A percentile compares a stretch with the other conserved stretches of the same genome.
These are phyloP conservation scores for Auricularia sp. DNA, from an alignment of 768 basidiomycete species.

Conservation along the genomic window DNA sequence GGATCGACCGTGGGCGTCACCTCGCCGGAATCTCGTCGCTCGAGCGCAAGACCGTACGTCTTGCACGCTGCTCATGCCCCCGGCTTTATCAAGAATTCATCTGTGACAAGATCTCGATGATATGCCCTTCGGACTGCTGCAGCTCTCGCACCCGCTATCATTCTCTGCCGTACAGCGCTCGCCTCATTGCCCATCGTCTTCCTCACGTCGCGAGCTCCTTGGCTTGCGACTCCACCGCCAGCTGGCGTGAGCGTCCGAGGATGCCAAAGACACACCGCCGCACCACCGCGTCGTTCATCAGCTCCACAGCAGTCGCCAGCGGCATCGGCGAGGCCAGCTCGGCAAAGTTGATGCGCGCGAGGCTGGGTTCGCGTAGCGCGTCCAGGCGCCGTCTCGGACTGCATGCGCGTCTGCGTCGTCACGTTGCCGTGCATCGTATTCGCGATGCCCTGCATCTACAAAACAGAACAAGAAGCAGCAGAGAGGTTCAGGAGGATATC, in stretches of 20 bases:
- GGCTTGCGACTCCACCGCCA: constrained; percentile 62
- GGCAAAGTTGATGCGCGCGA: constrained; percentile 2
- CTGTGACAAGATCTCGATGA: too few relatives aligned
- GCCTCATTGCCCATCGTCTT: constrained; percentile 84
- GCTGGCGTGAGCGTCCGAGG: constrained; percentile 62
- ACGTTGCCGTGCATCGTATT: constrained; percentile 64
- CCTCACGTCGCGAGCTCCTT: constrained; percentile 69
- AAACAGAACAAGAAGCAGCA: not conserved
- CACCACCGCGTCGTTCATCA: constrained; percentile 1
- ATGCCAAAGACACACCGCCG: constrained; percentile 48
- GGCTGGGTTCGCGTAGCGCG: constrained; percentile 37
- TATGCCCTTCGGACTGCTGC: too few relatives aligned
- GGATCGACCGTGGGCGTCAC: too few relatives aligned
- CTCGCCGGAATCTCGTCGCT: too few relatives aligned
- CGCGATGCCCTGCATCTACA: constrained; percentile 30
- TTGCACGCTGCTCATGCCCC: too few relatives aligned
- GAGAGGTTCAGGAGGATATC: not conserved
- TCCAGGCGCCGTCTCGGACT: constrained; percentile 79
- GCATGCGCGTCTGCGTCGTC: constrained; percentile 54
- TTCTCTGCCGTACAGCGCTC: constrained; percentile 37
- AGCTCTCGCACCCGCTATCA: too few relatives aligned
- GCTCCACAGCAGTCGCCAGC: constrained; percentile 13
- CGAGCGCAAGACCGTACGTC: too few relatives aligned
- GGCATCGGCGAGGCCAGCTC: constrained; percentile 7
- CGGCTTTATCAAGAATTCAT: too few relatives aligned